A percentile compares a stretch with the other conserved stretches of the same genome.
These are phyloP conservation scores for Ceratorhiza oryzae-sativae DNA, from an alignment of 1,284 basidiomycete species.

Conservation along the genomic window DNA sequence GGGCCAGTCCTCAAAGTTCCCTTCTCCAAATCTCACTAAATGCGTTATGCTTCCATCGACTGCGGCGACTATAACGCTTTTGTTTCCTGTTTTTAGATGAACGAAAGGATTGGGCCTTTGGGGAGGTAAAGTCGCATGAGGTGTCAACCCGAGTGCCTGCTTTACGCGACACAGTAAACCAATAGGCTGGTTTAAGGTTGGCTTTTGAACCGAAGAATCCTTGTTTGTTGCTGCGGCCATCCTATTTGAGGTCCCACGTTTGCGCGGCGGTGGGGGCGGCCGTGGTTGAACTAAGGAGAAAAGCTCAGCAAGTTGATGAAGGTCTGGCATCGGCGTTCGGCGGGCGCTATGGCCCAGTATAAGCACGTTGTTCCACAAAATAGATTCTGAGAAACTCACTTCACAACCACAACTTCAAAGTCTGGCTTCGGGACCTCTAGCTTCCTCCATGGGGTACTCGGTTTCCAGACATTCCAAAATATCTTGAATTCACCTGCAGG, in stretches of 20 bases:
- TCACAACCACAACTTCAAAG: conserved; percentile 84
- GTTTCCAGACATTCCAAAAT: conserved; percentile 95
- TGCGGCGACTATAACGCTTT: conserved; percentile 84
- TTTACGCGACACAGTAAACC: conserved; percentile 30
- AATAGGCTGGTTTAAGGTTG: conserved; percentile 21
- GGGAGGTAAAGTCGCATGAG: conserved; percentile 3
- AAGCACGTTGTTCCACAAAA: conserved; percentile 2
- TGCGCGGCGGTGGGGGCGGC: conserved; percentile 40
- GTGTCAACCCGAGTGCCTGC: neutral
- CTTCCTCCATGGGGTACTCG: conserved; percentile 83
- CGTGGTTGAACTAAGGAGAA: conserved; percentile 58
- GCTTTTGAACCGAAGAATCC: conserved; percentile 41
- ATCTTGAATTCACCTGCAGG: conserved; percentile 62
- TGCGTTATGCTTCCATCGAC: conserved; percentile 90
- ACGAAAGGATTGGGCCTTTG: conserved; percentile 66
- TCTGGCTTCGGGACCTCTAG: conserved; percentile 82
- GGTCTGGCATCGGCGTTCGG: conserved; percentile 73
- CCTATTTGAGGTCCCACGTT: conserved; percentile 41
- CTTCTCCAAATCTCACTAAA: conserved; percentile 88
- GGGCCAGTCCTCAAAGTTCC: conserved; percentile 83
- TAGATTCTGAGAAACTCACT: conserved; percentile 60
- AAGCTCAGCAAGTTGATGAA: conserved; percentile 69
- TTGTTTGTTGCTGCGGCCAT: conserved; percentile 50
- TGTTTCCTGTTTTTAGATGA: conserved; percentile 83
- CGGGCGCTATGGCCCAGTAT: conserved; percentile 61